Evolutionary conservation across 2,329 filamentous ascomycete species (phyloP), one percentile per base, ranked within the genome.

Genomic region (Colletotrichum agaves): DNA sequence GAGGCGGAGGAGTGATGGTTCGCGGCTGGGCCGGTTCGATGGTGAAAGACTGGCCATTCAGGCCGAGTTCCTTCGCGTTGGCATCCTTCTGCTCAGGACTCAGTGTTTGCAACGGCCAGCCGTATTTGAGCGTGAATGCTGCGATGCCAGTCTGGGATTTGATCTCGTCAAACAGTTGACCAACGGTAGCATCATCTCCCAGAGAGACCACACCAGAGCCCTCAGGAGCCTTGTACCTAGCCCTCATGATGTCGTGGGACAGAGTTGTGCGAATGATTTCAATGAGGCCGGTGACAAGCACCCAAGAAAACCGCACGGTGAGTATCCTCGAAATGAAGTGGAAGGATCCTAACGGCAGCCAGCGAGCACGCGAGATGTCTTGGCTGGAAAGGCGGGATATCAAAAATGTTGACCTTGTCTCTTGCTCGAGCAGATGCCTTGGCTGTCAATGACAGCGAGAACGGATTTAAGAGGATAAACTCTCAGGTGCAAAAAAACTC

Each of bases 71-170:
- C 76, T 82, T 73, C 87, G 85, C 70, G 74, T 80, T 70, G 80
- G 85, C 35, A 77, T 78, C 74, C 71, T 79, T 77, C 65, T 87
- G 83, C 33, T 87, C 84, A 10, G 91, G 81, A 39, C 88, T 84
- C 15, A 98, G 84, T 0, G 88, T 83, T 74, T 90, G 89, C 23
- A 93, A 90, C 1, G 95, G 95, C 73, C 92, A 97, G 39, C 93
- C 93, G 79, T 91, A 93, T 82, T 96, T 97, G 70, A 97, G 82
- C 47, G 91, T 87, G 74, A 95, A 94, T 13, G 84, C 82, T 6
- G 83, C 74, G 15, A 95, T 83, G 4, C 87, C 87, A 2, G 92
- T 93, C 74, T 88, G 87, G 56, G 86, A 80, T 58, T 84, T 84
- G 73, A 94, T 89, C 56, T 87, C 82, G 4, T 83, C 76, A 52